Base-by-base conservation (phyloP, 108 stramenopile species). In the Cylindrotheca fusiformis region DNA sequence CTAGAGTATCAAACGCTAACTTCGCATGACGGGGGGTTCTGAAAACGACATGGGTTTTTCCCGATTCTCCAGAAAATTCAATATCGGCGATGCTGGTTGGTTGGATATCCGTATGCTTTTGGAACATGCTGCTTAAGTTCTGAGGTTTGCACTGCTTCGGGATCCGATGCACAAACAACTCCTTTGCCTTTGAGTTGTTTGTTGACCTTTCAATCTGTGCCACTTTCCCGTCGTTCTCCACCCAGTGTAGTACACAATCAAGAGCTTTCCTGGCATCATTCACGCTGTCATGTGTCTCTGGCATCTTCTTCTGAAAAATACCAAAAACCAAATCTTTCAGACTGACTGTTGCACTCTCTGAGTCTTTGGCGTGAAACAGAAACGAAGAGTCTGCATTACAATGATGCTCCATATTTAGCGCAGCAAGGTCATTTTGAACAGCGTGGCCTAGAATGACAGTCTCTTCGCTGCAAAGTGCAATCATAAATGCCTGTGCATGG, bases 371-470 rank as follows among this genome's bases (percentile, higher is more conserved):
- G 12, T 55, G 44, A 52, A 78, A 98, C 14, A 95, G 78, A 61
- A 86, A 80, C 18, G 96, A 83, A 6, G 96, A 95, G 63, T 97
- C 97, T 0, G 90, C 93, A 45, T 81, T 67, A 41, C 80, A 70
- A 41, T 84, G 65, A 63, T 96, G 95, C 33, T 82, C 79, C 90
- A 97, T 88, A 54, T 77, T 83, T 3, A 98, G 67, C 12, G 94
- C 84, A 28, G 73, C 68, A 26, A 98, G 71, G 77, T 98, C 96
- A 64, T 97, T 93, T 57, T 93, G 86, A 1, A 98, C 74, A 21
- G 96, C 95, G 71, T 97, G 98, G 5, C 93, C 93, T 48, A 95
- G 72, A 59, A 98, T 84, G 2, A 98, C 94, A 17, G 96, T 98
- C 60, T 92, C 85, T 20, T 89, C 78, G 55, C 84, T 93, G 65